These are phyloP conservation scores for Saturnispora gosingensis DNA, from an alignment of 805 yeast genomes.

Conservation along the genomic window DNA sequence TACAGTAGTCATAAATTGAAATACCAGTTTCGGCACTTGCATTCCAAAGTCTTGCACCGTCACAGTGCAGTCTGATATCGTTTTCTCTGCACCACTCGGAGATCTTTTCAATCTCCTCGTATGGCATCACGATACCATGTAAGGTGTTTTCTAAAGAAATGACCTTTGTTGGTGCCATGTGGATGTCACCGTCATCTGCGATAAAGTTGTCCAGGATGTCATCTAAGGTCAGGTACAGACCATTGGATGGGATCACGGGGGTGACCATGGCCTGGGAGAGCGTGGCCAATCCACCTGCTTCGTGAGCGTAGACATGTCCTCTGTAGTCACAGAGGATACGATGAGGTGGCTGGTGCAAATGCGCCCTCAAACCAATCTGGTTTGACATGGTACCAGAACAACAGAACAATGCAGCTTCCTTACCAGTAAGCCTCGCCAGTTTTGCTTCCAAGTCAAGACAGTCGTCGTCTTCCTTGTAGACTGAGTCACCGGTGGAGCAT, in stretches of 20 bases:
- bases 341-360: conserved; percentile 73
- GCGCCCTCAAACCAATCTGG: conserved; percentile 74
- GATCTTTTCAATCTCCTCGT: conserved; percentile 67
- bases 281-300: conserved; percentile 87
- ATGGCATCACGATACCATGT: conserved; percentile 73
- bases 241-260: conserved; percentile 73
- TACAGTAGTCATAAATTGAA: conserved; percentile 60
- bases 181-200: conserved; percentile 75
- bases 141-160: conserved; percentile 83
- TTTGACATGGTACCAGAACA: conserved; percentile 87
- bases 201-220: conserved; percentile 57
- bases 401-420: conserved; percentile 73
- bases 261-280: conserved; percentile 87
- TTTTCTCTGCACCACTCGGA: conserved; percentile 57
- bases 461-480: conserved; percentile 74
- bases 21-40: conserved; percentile 72
- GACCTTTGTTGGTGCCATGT: conserved; percentile 79
- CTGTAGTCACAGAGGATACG: conserved; percentile 80
- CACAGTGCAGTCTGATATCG: conserved; percentile 63
- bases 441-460: conserved; percentile 55
- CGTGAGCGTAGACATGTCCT: conserved; percentile 73
- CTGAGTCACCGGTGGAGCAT: conserved; percentile 75
- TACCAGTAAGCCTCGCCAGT: conserved; percentile 64
- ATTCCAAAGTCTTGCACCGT: conserved; percentile 94
- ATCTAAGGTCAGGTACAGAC: conserved; percentile 66